Percentiles rank a stretch among this genome's conserved stretches.
Evolutionary conservation across 352 stramenopile species (phyloP).

Genomic region (Phytophthora podocarpi): DNA sequence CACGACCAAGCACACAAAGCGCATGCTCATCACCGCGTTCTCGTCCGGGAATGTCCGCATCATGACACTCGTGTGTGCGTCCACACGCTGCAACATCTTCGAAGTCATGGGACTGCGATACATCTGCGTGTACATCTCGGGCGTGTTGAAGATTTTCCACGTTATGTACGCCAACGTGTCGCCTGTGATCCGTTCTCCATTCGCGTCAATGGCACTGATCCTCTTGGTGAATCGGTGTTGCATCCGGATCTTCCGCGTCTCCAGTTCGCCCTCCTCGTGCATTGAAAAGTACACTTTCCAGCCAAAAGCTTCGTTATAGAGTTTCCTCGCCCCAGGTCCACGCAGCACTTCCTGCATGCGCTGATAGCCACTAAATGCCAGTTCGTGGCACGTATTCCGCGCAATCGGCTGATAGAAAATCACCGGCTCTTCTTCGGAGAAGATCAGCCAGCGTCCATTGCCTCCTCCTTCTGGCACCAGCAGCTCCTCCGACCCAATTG

Average conservation of each 20-base stretch:
- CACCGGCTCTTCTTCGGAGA: conserved; percentile 28
- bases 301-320: conserved; percentile 39
- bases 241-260: conserved; percentile 19
- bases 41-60: conserved; percentile 50
- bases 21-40: conserved; percentile 35
- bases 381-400: conserved; percentile 23
- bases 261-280: conserved; percentile 10
- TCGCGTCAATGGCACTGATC: conserved; percentile 29
- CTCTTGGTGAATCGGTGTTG: conserved; percentile 46
- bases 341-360: conserved; percentile 28
- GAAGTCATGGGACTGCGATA: conserved; percentile 48
- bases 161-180: conserved; percentile 37
- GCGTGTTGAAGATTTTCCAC: conserved; percentile 45
- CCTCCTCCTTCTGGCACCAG: conserved; percentile 15
- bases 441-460: conserved; percentile 27
- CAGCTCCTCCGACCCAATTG: conserved; percentile 11
- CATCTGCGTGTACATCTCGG: conserved; percentile 44
- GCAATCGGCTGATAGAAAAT: conserved; percentile 37
- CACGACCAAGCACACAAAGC: conserved; percentile 37
- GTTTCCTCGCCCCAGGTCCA: conserved; percentile 20
- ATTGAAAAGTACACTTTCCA: conserved; percentile 42
- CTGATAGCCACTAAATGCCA: conserved; percentile 29
- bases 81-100: conserved; percentile 44
- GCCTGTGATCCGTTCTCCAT: conserved; percentile 32
- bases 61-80: conserved; percentile 42